phyloP scores from a whole-genome alignment of 176 grass and related monocot genomes.

The Oropetium thomaeum region DNA sequence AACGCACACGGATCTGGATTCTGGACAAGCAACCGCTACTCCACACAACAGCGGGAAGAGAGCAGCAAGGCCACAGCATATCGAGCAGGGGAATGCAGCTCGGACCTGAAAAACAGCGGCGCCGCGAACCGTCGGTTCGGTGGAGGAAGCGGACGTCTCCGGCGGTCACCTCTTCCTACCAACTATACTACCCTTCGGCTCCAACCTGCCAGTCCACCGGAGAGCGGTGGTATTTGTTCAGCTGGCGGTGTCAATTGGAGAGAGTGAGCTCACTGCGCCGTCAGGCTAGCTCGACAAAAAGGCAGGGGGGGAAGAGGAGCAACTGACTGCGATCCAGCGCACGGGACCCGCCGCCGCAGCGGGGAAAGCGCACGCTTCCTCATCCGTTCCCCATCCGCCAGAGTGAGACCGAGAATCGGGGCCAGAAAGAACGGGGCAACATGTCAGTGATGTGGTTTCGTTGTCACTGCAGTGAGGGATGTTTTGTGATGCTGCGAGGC shows the following conservation, averaged over 20 bases:
- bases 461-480: neutral
- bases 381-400: neutral
- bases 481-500: neutral
- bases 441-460: neutral
- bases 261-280: neutral
- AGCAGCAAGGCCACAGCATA: neutral
- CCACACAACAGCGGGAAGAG: neutral
- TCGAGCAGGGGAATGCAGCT: conserved; percentile 13
- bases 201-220: conserved; percentile 28
- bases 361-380: neutral
- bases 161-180: neutral
- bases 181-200: conserved; percentile 32
- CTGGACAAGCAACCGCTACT: neutral
- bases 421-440: neutral
- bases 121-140: neutral
- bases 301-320: neutral
- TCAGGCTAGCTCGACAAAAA: conserved; percentile 23
- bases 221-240: conserved; percentile 1
- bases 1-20: conserved; percentile 35
- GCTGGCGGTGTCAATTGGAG: neutral
- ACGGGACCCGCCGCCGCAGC: conserved; percentile 9
- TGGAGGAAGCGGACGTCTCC: neutral
- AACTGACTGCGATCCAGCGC: neutral
- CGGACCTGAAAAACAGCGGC: conserved; percentile 27
- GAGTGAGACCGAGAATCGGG: neutral